Percentiles rank a stretch among this genome's conserved stretches.
Conservation (phyloP, 2,329 filamentous ascomycete species). For the Trichoderma citrinoviride region DNA sequence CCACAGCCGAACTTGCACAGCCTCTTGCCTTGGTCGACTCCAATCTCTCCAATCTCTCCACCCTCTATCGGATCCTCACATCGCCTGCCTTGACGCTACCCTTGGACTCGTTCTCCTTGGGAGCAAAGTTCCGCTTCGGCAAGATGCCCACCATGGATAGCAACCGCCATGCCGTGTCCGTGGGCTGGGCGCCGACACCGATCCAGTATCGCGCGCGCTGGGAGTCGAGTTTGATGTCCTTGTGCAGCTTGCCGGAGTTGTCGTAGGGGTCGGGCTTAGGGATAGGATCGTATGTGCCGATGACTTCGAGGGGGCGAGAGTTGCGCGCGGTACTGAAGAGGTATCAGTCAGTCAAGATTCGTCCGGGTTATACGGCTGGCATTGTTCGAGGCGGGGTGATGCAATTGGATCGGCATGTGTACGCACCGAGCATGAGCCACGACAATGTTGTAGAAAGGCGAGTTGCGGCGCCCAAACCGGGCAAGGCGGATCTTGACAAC, state of each 20-base stretch:
- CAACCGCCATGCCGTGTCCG: slow-evolving; percentile 82
- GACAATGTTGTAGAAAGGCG: slow-evolving; percentile 97
- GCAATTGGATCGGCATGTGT: not conserved
- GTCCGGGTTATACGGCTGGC: no score
- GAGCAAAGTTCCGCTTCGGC: slow-evolving; percentile 40
- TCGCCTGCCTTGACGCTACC: slow-evolving; percentile 29
- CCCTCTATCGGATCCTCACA: slow-evolving; percentile 33
- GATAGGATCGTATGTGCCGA: slow-evolving; percentile 72
- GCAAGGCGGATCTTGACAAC: slow-evolving; percentile 91
- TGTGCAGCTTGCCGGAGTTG: slow-evolving; percentile 67
- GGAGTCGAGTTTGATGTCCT: slow-evolving; percentile 86
- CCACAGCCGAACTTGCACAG: not conserved
- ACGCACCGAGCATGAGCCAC: slow-evolving; percentile 81
- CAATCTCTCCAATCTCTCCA: no score
- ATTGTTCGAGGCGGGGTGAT: not conserved
- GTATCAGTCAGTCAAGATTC: slow-evolving; percentile 32
- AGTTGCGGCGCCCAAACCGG: slow-evolving; percentile 83
- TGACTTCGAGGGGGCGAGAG: slow-evolving; percentile 87
- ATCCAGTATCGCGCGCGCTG: slow-evolving; percentile 90
- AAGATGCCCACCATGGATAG: slow-evolving; percentile 67
- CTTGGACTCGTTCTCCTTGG: slow-evolving; percentile 29
- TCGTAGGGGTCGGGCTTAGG: slow-evolving; percentile 62
- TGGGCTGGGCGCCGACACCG: slow-evolving; percentile 92
- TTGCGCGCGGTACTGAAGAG: slow-evolving; percentile 68
- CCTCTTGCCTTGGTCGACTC: not conserved